phyloP scores from a whole-genome alignment of 1,284 basidiomycete species.

The Fomitopsis palustris region DNA sequence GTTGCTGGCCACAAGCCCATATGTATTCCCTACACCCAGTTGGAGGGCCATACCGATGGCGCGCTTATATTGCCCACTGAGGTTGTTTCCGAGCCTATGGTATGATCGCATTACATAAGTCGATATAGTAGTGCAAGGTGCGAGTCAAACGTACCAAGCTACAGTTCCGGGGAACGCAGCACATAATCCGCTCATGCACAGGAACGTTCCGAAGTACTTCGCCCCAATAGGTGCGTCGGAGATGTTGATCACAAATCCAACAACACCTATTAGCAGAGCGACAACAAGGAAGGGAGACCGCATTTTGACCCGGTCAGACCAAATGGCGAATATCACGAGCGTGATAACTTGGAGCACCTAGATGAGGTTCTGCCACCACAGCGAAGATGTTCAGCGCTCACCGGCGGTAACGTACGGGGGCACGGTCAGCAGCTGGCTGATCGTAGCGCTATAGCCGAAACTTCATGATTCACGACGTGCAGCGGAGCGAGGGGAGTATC shows the following conservation, averaged over 20 bases:
- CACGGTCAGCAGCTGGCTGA: conserved; percentile 66
- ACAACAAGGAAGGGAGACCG: conserved; percentile 62
- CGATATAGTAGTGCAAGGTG: neutral
- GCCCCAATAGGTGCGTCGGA: conserved; percentile 42
- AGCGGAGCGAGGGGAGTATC: too few species aligned
- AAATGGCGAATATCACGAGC: conserved; percentile 49
- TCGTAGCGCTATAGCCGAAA: conserved; percentile 52
- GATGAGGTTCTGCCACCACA: conserved; percentile 18
- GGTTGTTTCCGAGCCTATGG: conserved; percentile 58
- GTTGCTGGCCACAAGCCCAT: conserved; percentile 51
- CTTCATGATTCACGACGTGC: neutral
- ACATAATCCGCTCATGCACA: conserved; percentile 58
- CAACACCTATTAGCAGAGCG: conserved; percentile 47
- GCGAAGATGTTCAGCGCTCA: conserved; percentile 26
- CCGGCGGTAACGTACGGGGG: conserved; percentile 66
- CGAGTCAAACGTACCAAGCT: conserved; percentile 47
- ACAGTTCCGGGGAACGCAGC: conserved; percentile 61
- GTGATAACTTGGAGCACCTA: conserved; percentile 48
- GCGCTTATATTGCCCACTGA: conserved; percentile 61
- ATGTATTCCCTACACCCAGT: conserved; percentile 61
- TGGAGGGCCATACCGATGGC: conserved; percentile 59
- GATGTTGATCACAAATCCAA: conserved; percentile 68
- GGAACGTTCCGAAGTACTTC: conserved; percentile 70
- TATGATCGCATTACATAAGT: conserved; percentile 26
- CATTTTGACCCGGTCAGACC: conserved; percentile 53